These are phyloP conservation scores for Nakazawaea ambrosiae DNA, from an alignment of 805 yeast genomes.

Conservation along the genomic window DNA sequence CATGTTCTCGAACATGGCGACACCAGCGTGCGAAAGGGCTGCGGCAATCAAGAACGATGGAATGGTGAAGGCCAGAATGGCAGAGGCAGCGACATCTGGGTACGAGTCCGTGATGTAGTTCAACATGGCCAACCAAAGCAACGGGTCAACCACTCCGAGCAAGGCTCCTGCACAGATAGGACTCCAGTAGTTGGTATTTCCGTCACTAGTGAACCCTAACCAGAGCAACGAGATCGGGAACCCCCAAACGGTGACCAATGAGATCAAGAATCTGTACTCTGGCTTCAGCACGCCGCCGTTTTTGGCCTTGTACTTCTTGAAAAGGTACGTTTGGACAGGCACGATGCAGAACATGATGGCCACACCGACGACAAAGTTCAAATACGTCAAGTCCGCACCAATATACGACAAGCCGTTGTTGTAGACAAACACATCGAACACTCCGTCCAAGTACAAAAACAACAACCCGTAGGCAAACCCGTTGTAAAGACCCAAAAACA, in stretches of 20 bases:
- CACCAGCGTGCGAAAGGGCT: slow-evolving; percentile 29
- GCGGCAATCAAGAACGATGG: slow-evolving; percentile 30
- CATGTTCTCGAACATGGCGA: slow-evolving; percentile 30
- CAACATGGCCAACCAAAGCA: slow-evolving; percentile 29
- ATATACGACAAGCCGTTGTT: slow-evolving; percentile 25
- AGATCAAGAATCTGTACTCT: slow-evolving; percentile 25
- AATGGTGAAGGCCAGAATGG: slow-evolving; percentile 29
- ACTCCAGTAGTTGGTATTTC: slow-evolving; percentile 26
- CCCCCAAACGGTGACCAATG: slow-evolving; percentile 28
- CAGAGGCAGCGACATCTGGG: slow-evolving; percentile 26
- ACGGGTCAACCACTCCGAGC: slow-evolving; percentile 26
- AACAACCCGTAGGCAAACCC: slow-evolving; percentile 29
- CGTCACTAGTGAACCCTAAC: slow-evolving; percentile 28
- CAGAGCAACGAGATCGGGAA: slow-evolving; percentile 28
- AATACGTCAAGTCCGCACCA: slow-evolving; percentile 26
- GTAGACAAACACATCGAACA: slow-evolving; percentile 25
- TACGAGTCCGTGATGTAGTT: slow-evolving; percentile 27
- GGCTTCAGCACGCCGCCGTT: slow-evolving; percentile 27
- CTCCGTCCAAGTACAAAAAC: slow-evolving; percentile 29
- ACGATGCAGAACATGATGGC: slow-evolving; percentile 20
- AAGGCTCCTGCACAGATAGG: slow-evolving; percentile 26
- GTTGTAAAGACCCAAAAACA: slow-evolving; percentile 26
- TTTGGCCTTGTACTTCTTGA: slow-evolving; percentile 21
- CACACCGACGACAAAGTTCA: slow-evolving; percentile 29
- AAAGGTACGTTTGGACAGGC: slow-evolving; percentile 26